phyloP scores from a whole-genome alignment of 345 rosid genomes.

The Linum lewisii region DNA sequence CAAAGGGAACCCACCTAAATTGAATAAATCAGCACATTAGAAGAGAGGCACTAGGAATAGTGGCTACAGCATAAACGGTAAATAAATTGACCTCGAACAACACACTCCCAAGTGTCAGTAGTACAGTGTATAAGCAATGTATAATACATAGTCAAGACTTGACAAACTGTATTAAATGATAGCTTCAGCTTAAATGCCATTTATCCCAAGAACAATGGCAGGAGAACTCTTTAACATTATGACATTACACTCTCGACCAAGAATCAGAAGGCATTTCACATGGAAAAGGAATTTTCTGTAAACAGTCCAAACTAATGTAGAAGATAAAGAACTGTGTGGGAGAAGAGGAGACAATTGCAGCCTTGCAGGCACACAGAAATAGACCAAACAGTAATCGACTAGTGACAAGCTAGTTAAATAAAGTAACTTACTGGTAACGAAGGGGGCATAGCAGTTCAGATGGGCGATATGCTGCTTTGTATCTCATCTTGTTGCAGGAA shows the following conservation, averaged over 20 bases:
- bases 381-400: neutral
- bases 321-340: neutral
- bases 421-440: conserved; percentile 63
- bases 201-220: neutral
- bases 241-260: neutral
- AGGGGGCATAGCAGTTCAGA: conserved; percentile 96
- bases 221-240: neutral
- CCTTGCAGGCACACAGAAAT: neutral
- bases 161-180: neutral
- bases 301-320: neutral
- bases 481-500: conserved; percentile 96
- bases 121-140: no score
- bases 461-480: conserved; percentile 87
- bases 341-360: no score
- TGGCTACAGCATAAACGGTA: neutral
- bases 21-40: neutral
- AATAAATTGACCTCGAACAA: neutral
- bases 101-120: neutral
- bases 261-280: neutral
- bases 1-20: conserved; percentile 86
- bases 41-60: neutral
- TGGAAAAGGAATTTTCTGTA: neutral
- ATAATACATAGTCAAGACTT: no score
- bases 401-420: conserved; percentile 6
- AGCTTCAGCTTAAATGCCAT: neutral